A percentile compares a stretch with the other conserved stretches of the same genome.
phyloP scores from a whole-genome alignment of 768 basidiomycete genomes.

The Panaeolus papilionaceus region DNA sequence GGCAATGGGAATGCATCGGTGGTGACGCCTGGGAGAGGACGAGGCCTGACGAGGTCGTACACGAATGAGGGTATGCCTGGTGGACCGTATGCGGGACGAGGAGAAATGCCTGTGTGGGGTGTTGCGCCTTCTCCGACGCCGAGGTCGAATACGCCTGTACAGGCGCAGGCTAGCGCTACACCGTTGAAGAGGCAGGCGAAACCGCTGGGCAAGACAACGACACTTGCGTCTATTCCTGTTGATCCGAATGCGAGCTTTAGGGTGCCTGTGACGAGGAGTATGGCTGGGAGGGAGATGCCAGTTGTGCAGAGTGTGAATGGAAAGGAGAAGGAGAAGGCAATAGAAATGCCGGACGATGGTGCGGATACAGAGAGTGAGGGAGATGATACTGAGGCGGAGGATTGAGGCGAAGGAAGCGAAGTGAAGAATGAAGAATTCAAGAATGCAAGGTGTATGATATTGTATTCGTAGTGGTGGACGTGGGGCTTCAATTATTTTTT shows the following conservation, averaged over 20 bases:
- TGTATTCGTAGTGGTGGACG: background rate
- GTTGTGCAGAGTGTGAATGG: background rate
- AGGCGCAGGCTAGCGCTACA: background rate
- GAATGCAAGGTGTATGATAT: background rate
- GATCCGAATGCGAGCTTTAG: background rate
- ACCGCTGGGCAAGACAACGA: background rate
- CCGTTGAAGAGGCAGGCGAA: background rate
- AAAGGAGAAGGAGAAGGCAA: background rate
- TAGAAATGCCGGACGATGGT: background rate
- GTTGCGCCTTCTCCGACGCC: background rate
- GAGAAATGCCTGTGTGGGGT: background rate
- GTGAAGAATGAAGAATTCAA: background rate
- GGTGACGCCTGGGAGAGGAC: background rate
- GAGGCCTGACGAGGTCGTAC: background rate
- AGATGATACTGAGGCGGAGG: conserved; percentile 4
- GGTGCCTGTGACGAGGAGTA: conserved; percentile 6
- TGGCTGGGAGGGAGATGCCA: background rate
- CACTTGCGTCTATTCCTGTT: conserved; percentile 3
- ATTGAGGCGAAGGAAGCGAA: background rate
- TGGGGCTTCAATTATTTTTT: too few relatives aligned
- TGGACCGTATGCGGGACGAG: background rate
- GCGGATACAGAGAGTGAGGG: conserved; percentile 11
- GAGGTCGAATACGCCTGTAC: background rate
- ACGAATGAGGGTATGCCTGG: conserved; percentile 10
- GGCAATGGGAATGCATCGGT: background rate